These are phyloP conservation scores for Flaveria bidentis DNA, from an alignment of 129 eudicot species.

Conservation along the genomic window DNA sequence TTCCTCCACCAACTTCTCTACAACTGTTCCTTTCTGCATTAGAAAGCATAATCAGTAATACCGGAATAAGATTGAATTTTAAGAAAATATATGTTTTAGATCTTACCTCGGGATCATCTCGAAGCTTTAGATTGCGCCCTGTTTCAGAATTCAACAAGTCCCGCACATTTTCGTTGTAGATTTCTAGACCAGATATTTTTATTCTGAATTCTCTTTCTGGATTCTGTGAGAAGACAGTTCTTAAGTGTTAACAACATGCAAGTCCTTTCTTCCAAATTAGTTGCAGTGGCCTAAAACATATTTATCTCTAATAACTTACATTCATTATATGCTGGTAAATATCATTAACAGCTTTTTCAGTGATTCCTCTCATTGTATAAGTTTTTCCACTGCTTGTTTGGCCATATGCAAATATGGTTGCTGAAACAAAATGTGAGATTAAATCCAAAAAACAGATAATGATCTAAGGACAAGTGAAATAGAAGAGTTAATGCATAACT, in stretches of 20 bases:
- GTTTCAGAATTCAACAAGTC: constrained; percentile 90
- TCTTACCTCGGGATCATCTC: constrained; percentile 96
- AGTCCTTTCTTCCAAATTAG: not conserved
- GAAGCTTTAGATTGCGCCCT: constrained; percentile 86
- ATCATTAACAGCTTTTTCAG: constrained; percentile 90
- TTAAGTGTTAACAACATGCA: not conserved
- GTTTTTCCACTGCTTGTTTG: constrained; percentile 99
- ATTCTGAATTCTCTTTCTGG: constrained; percentile 88
- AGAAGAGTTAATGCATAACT: not conserved
- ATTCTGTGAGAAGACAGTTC: constrained; percentile 48
- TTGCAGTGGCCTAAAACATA: not conserved
- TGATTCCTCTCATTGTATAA: constrained; percentile 94
- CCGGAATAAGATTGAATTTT: not conserved
- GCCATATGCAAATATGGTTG: constrained; percentile 97
- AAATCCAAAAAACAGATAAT: constrained; percentile 11
- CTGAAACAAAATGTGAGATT: constrained; percentile 42
- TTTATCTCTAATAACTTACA: constrained; percentile 45
- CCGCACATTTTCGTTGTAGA: constrained; percentile 90
- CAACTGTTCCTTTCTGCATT: constrained; percentile 92
- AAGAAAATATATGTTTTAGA: not conserved
- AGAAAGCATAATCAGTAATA: not conserved
- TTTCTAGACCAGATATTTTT: constrained; percentile 83
- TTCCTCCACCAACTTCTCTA: constrained; percentile 95
- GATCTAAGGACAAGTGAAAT: not conserved
- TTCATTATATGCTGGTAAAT: constrained; percentile 76